Base-by-base conservation (phyloP, 495 filamentous ascomycete species). In the Annulohypoxylon stygium region DNA sequence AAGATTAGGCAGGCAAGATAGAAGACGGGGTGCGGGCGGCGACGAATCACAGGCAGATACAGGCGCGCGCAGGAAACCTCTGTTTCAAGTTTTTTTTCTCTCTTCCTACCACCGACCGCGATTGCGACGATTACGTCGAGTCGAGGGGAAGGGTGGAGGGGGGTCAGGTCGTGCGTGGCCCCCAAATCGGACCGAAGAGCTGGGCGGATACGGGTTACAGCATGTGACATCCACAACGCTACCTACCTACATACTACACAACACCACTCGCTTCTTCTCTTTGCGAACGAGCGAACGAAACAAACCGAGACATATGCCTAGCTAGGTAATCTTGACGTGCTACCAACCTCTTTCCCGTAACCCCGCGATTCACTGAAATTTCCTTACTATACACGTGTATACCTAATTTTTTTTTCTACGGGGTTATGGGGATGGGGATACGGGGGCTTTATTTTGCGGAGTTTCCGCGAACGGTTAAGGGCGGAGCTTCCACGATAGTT, bases 201-300 rank as follows among this genome's bases (percentile, higher is more conserved):
- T 57, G 9, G 18, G 34, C 54, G 23, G 18, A 39, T 54, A 45
- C 57, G 55, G 54, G 65, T 60, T 67, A 60, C 65, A 45, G 23
- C 65, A 68, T 68, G 65, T 68, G 65, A 68, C 57, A 61, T 58
- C 63, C 51, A 47, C 51, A 10, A 26, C 53, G 25, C 10, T 33
- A 30, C 30, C 30, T 30, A 30, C 30, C 30, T 30, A 30, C 30
- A 30, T 30, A 30, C 30, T 4, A 30, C 30, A 30, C 30, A 30
- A 30, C 30, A 30, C 30, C 30, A 30, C 30, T 30, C 30, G 30
- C 30, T 30, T 30, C 30, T 30, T 30, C 30, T 26, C 10, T 33
- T 47, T 23, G 20, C 20, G 20, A 23, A 23, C 23, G 16, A 23
- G 1, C 50, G 50, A 54, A 4, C 50, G 50, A 26, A 54, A 33